Percentiles rank a stretch among this genome's conserved stretches.
These are phyloP conservation scores for Prunus mume DNA, from an alignment of 306 rosid species.

Conservation along the genomic window DNA sequence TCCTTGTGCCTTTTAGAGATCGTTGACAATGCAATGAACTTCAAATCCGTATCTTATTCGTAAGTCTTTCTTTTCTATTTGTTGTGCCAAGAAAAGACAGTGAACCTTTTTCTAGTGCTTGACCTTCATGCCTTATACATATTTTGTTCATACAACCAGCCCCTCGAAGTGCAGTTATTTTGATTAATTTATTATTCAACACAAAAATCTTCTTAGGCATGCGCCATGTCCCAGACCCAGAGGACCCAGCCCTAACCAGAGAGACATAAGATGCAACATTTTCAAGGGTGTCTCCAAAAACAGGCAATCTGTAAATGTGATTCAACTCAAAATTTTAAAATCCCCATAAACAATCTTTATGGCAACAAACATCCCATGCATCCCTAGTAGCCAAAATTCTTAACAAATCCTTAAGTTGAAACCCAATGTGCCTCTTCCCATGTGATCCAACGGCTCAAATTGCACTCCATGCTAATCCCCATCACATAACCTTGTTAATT, in stretches of 20 bases:
- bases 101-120: conserved; percentile 9
- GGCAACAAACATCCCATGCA: conserved; percentile 38
- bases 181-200: neutral
- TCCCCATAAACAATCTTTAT: conserved; percentile 34
- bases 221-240: conserved; percentile 16
- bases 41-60: neutral
- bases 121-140: neutral
- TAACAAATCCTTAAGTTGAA: conserved; percentile 26
- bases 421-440: conserved; percentile 36
- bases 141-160: neutral
- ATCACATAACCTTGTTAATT: conserved; percentile 23
- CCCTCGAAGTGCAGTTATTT: neutral
- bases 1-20: conserved; percentile 6
- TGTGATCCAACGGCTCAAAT: conserved; percentile 26
- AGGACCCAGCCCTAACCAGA: conserved; percentile 28
- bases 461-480: conserved; percentile 21
- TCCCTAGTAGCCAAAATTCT: conserved; percentile 22
- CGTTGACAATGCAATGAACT: conserved; percentile 13
- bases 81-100: conserved; percentile 17
- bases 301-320: conserved; percentile 8
- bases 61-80: neutral
- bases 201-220: neutral
- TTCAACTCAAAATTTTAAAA: conserved; percentile 26
- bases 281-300: conserved; percentile 57
- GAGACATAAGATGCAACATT: conserved; percentile 56